A percentile compares a stretch with the other conserved stretches of the same genome.
phyloP scores from a whole-genome alignment of 257 asterid genomes.

The Ajuga chamaepitys region DNA sequence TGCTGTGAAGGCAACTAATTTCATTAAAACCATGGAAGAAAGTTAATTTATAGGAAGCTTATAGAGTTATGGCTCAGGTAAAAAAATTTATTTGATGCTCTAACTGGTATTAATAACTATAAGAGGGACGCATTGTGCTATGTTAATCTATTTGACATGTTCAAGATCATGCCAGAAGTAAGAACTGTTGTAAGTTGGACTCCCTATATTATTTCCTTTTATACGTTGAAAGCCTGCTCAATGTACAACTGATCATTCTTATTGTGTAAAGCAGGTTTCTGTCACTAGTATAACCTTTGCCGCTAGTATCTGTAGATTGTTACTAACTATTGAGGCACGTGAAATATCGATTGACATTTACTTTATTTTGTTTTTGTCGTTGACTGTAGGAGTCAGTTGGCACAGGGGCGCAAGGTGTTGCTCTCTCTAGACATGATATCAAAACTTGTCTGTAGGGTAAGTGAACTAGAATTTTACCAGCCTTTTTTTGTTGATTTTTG shows the following conservation, averaged over 20 bases:
- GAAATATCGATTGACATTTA: constrained; percentile 7
- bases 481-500: neutral
- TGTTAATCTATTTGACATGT: neutral
- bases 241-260: too few species aligned
- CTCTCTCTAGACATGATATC: constrained; percentile 77
- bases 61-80: too few species aligned
- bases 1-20: neutral
- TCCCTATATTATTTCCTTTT: too few species aligned
- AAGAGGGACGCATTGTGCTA: too few species aligned
- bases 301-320: neutral
- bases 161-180: neutral
- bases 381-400: constrained; percentile 73
- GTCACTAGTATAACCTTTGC: too few species aligned
- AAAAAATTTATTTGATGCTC: too few species aligned
- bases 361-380: constrained; percentile 14
- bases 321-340: constrained; percentile 7
- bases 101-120: too few species aligned
- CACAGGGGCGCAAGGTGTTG: constrained; percentile 95
- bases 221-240: too few species aligned
- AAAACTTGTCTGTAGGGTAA: constrained; percentile 75
- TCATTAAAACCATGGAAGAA: neutral
- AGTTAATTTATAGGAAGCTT: too few species aligned
- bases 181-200: too few species aligned
- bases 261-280: too few species aligned
- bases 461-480: constrained; percentile 15